phyloP scores from a whole-genome alignment of 148 eudicot species.

The Cornus kousa region DNA sequence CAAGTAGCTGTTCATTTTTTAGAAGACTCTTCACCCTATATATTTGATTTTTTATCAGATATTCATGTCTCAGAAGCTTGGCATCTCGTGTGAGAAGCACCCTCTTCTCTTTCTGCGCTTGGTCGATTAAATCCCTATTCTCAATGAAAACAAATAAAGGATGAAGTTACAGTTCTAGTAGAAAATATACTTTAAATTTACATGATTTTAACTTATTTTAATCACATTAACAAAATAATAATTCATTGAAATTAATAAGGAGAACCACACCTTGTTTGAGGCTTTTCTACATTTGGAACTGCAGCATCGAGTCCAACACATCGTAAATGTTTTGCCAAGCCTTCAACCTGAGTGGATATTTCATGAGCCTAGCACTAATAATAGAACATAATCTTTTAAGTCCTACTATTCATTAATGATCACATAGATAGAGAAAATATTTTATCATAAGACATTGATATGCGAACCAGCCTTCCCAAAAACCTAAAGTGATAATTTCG shows the following conservation, averaged over 20 bases:
- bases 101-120: constrained; percentile 78
- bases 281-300: neutral
- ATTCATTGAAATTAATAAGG: neutral
- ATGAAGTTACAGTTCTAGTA: neutral
- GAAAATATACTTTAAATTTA: neutral
- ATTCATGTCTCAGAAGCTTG: constrained; percentile 79
- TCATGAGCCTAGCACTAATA: neutral
- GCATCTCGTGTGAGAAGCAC: constrained; percentile 93
- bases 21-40: constrained; percentile 82
- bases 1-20: constrained; percentile 86
- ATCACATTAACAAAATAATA: constrained; percentile 1
- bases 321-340: neutral
- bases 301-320: neutral
- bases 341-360: neutral
- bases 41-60: constrained; percentile 77
- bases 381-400: neutral
- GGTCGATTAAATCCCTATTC: constrained; percentile 78
- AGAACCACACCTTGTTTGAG: neutral
- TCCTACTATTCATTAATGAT: neutral
- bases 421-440: neutral
- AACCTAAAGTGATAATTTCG: neutral
- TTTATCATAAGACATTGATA: neutral
- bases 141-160: neutral
- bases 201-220: neutral
- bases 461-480: neutral